Evolutionary conservation across 2,329 filamentous ascomycete genomes (phyloP).

Genomic region (Sclerotinia trifoliorum): DNA sequence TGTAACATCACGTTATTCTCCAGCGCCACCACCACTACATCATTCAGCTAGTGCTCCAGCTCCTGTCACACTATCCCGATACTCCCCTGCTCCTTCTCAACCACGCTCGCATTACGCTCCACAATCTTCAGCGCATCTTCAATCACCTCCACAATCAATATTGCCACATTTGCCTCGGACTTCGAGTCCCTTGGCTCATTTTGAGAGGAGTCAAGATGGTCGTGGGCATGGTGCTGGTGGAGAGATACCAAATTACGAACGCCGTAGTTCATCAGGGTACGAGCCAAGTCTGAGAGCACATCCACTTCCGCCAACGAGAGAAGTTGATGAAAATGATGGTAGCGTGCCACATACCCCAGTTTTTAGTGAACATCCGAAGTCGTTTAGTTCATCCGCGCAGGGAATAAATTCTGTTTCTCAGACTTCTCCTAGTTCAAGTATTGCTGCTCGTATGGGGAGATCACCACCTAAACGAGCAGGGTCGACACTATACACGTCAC

Average conservation of each 20-base stretch:
- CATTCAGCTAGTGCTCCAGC: slow-evolving; percentile 45
- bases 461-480: slow-evolving; percentile 57
- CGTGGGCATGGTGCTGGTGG: slow-evolving; percentile 28
- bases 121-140: slow-evolving; percentile 32
- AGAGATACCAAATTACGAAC: slow-evolving; percentile 47
- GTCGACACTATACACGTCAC: slow-evolving; percentile 53
- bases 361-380: slow-evolving; percentile 28
- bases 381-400: slow-evolving; percentile 38
- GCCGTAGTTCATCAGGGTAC: slow-evolving; percentile 53
- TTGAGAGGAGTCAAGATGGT: slow-evolving; percentile 45
- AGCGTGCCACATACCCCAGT: slow-evolving; percentile 32
- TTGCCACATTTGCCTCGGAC: slow-evolving; percentile 62
- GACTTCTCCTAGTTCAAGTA: slow-evolving; percentile 48
- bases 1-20: slow-evolving; percentile 59
- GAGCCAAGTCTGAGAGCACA: slow-evolving; percentile 53
- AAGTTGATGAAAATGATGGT: slow-evolving; percentile 58
- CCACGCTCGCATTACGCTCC: slow-evolving; percentile 33
- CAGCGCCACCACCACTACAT: slow-evolving; percentile 47
- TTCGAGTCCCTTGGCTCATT: slow-evolving; percentile 64
- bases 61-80: slow-evolving; percentile 39
- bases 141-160: slow-evolving; percentile 45
- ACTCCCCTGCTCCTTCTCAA: slow-evolving; percentile 44
- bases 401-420: slow-evolving; percentile 42
- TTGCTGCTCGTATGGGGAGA: slow-evolving; percentile 45
- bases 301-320: slow-evolving; percentile 57